Evolutionary conservation across 164 flowering plant species (phyloP).

Genomic region (Vitis amurensis): DNA sequence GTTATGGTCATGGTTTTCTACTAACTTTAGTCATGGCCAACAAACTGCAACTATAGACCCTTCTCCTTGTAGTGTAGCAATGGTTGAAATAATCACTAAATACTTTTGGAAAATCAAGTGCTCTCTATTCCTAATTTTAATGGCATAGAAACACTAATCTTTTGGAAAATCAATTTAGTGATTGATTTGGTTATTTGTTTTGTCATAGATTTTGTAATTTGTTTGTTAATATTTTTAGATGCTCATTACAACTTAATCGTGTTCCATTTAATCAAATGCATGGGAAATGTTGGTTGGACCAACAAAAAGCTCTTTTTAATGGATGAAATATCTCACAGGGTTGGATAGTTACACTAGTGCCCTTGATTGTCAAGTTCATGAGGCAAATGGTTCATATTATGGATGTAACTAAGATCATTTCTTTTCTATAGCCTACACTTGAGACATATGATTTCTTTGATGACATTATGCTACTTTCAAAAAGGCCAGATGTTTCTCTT

Average conservation of each 20-base stretch:
- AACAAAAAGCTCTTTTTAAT: constrained; percentile 47
- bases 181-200: neutral
- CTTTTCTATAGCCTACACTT: constrained; percentile 57
- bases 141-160: too few species aligned
- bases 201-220: neutral
- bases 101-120: too few species aligned
- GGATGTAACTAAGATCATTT: constrained; percentile 47
- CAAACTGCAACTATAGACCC: too few species aligned
- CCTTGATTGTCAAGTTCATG: constrained; percentile 49
- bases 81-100: too few species aligned
- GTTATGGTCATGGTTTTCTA: too few species aligned
- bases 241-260: neutral
- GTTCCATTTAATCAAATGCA: constrained; percentile 14
- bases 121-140: too few species aligned
- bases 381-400: constrained; percentile 54
- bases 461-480: constrained; percentile 59
- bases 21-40: too few species aligned
- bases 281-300: constrained; percentile 72
- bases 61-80: too few species aligned
- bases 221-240: neutral
- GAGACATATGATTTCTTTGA: constrained; percentile 54
- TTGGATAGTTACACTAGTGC: constrained; percentile 62
- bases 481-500: constrained; percentile 35
- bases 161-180: too few species aligned
- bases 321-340: constrained; percentile 74